Evolutionary conservation across 805 yeast species (phyloP), one percentile per base, ranked within the genome.

Genomic region (Zygosaccharomyces siamensis): DNA sequence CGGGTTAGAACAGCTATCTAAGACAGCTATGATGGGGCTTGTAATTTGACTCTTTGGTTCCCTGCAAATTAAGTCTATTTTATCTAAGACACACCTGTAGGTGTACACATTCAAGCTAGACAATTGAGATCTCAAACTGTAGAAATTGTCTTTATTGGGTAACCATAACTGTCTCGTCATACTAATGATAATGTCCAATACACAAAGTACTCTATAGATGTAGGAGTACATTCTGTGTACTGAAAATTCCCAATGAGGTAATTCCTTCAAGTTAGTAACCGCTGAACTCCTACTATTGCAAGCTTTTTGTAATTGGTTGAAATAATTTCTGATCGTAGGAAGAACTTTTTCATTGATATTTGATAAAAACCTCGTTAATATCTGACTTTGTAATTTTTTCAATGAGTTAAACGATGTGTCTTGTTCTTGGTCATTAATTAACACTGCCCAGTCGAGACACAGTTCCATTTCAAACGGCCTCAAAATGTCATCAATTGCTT

Each of bases 201-300:
- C 31, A 31, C 55, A 50, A 24, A 56, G 47, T 7, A 54, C 48
- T 32, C 63, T 52, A 7, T 63, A 47, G 2, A 62, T 44, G 16
- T 61, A 49, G 10, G 77, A 69, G 48, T 78, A 71, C 3, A 78
- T 63, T 49, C 76, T 67, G 54, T 80, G 84, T 36, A 77, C 56
- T 0, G 78, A 61, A 49, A 64, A 70, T n/a, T 65, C 58, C 68
- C 72, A 67, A 43, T 60, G 55, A 3, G 74, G 72, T 1, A 72
- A 42, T 18, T 67, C 62, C 32, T 63, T 63, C 7, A 71, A 39
- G 0, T 60, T 51, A 28, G 50, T 56, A n/a, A 48, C 27, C 10
- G 46, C 49, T 16, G 42, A 33, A 3, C 55, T 48, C 33, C 50
- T 50, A 7, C 51, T 40, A 14, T 43, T 45, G n/a, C 61, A 56